Percentiles rank a stretch among this genome's conserved stretches.
Conservation (phyloP, 495 filamentous ascomycete genomes). For the Aspergillus kassunensis region DNA sequence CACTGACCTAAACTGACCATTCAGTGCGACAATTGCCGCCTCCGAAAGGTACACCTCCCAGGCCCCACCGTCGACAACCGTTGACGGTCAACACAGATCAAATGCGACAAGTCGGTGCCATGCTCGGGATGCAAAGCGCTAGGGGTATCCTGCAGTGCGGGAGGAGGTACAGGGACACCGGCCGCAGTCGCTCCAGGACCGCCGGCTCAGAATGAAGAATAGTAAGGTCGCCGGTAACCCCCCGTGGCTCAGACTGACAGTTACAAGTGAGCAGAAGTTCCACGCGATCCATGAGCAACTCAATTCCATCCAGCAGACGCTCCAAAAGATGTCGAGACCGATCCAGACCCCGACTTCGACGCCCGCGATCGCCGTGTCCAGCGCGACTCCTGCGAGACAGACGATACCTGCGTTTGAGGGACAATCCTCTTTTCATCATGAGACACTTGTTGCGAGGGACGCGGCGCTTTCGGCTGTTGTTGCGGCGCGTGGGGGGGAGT, state of each 20-base stretch:
- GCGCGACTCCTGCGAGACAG: conserved; percentile 8
- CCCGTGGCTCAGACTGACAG: neutral
- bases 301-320: conserved; percentile 13
- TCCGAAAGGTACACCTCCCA: conserved; percentile 19
- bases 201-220: conserved; percentile 5
- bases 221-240: conserved; percentile 12
- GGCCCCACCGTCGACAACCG: neutral
- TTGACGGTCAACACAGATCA: conserved; percentile 12
- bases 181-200: neutral
- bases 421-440: conserved; percentile 26
- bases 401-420: conserved; percentile 24
- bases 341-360: neutral
- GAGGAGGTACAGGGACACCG: neutral
- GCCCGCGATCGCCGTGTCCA: neutral
- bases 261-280: conserved; percentile 18
- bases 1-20: neutral
- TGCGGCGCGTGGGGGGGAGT: conserved; percentile 1
- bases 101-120: conserved; percentile 24
- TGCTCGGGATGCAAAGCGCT: conserved; percentile 23
- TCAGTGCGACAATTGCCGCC: conserved; percentile 27
- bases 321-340: conserved; percentile 12
- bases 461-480: conserved; percentile 22
- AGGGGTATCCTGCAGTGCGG: conserved; percentile 17
- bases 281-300: conserved; percentile 23
- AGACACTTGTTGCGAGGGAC: conserved; percentile 24